phyloP scores from a whole-genome alignment of 495 filamentous ascomycete genomes.

The Immersiella caudata region DNA sequence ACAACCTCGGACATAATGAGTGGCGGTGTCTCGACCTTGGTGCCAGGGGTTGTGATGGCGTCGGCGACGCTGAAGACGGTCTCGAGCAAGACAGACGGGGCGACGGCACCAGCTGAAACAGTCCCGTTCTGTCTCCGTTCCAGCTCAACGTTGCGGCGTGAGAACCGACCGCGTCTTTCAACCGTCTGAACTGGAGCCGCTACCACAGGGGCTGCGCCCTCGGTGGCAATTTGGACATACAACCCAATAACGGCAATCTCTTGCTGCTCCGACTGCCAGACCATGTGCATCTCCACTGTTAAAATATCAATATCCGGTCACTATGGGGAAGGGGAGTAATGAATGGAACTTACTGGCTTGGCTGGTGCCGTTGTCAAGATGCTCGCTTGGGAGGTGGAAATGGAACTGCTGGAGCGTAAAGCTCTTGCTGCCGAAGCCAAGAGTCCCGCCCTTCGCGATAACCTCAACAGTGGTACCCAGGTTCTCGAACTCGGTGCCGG shows the following conservation, averaged over 20 bases:
- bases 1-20: conserved; percentile 61
- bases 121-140: conserved; percentile 13
- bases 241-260: conserved; percentile 61
- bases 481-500: conserved; percentile 59
- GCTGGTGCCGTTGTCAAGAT: conserved; percentile 54
- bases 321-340: neutral
- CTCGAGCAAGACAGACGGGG: conserved; percentile 52
- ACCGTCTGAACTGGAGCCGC: conserved; percentile 1
- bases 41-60: conserved; percentile 58
- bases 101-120: neutral
- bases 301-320: conserved; percentile 22
- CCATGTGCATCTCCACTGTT: conserved; percentile 68
- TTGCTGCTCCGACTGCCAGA: conserved; percentile 52
- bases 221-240: conserved; percentile 59
- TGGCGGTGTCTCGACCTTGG: conserved; percentile 54
- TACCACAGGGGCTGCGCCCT: conserved; percentile 29
- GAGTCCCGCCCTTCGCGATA: conserved; percentile 42
- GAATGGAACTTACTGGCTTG: conserved; percentile 42
- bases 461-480: conserved; percentile 63
- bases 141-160: conserved; percentile 11
- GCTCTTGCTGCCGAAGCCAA: conserved; percentile 48
- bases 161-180: conserved; percentile 17
- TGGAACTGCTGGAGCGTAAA: conserved; percentile 68
- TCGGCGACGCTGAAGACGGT: conserved; percentile 55
- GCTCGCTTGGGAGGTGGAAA: conserved; percentile 71